Percentiles rank a stretch among this genome's conserved stretches.
Evolutionary conservation across 305 asterid genomes (phyloP).

Genomic region (Solanum chacoense): DNA sequence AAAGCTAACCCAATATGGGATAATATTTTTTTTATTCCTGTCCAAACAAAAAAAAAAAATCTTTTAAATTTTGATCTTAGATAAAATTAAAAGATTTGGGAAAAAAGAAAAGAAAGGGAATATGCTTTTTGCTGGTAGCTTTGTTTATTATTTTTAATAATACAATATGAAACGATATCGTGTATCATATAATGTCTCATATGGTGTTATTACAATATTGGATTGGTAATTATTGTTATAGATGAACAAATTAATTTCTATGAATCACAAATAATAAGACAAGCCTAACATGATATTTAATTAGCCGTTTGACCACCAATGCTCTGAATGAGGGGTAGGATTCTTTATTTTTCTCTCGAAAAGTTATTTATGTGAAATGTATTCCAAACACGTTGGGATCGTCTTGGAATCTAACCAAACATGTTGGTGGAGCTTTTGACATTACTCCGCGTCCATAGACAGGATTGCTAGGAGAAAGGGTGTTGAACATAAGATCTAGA

Average conservation of each 20-base stretch:
- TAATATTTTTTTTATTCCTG: not conserved
- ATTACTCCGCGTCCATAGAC: not conserved
- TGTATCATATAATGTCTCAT: too few species aligned
- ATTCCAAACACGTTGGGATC: fast-evolving
- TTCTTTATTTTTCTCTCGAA: not conserved
- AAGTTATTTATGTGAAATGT: not conserved
- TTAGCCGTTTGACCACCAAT: not conserved
- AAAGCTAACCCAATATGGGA: not conserved
- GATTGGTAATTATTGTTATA: fast-evolving
- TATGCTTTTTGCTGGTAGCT: not conserved
- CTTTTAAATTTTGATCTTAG: not conserved
- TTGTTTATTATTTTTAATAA: not conserved
- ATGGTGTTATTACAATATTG: not conserved
- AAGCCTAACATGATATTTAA: not conserved
- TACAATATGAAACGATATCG: not conserved
- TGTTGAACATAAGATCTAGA: not conserved
- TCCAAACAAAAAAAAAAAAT: not conserved
- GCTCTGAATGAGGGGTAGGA: not conserved
- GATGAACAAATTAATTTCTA: not conserved
- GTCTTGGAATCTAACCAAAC: not conserved
- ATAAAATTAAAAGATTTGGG: not conserved
- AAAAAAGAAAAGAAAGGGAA: not conserved
- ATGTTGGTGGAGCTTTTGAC: not conserved
- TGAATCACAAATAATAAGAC: not conserved
- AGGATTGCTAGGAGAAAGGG: not conserved